Evolutionary conservation across 495 filamentous ascomycete genomes (phyloP).

Genomic region (Cercophora sp.): DNA sequence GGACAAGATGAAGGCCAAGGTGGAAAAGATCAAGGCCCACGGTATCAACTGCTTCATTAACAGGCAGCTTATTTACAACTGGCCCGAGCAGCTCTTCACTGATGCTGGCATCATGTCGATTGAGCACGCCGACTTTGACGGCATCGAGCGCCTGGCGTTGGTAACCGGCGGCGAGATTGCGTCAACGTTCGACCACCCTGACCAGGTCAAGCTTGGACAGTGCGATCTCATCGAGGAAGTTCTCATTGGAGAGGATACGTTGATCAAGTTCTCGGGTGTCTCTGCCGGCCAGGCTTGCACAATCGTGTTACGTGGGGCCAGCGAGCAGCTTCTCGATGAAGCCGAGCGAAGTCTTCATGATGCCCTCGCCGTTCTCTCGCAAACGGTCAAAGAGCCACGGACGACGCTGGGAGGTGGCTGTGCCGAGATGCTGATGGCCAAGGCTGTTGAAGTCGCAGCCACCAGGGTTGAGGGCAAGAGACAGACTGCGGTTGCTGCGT

Average conservation of each 20-base stretch:
- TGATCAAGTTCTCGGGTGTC: conserved; percentile 96
- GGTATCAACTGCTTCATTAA: conserved; percentile 99
- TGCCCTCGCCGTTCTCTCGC: conserved; percentile 92
- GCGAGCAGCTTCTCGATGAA: conserved; percentile 94
- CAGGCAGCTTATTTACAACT: conserved; percentile 98
- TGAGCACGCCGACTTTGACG: conserved; percentile 98
- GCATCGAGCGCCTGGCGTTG: conserved; percentile 88
- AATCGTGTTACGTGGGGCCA: conserved; percentile 92
- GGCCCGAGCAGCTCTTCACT: conserved; percentile 97
- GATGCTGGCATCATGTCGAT: conserved; percentile 98
- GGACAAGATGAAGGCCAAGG: conserved; percentile 99
- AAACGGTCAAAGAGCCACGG: conserved; percentile 91
- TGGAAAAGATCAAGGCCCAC: conserved; percentile 97
- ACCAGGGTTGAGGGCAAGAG: conserved; percentile 96
- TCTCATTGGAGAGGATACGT: conserved; percentile 93
- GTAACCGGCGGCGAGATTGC: conserved; percentile 97
- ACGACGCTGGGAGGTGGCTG: conserved; percentile 94
- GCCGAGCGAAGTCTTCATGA: conserved; percentile 95
- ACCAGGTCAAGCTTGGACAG: conserved; percentile 90
- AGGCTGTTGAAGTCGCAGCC: conserved; percentile 91
- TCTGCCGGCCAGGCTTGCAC: conserved; percentile 94
- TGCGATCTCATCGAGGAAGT: conserved; percentile 97
- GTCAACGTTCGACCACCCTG: conserved; percentile 96
- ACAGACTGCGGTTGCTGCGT: conserved; percentile 85
- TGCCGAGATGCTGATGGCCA: conserved; percentile 98